Percentiles rank a stretch among this genome's conserved stretches.
Evolutionary conservation across 768 basidiomycete genomes (phyloP).

Genomic region (Coprinopsis strossmayeri): DNA sequence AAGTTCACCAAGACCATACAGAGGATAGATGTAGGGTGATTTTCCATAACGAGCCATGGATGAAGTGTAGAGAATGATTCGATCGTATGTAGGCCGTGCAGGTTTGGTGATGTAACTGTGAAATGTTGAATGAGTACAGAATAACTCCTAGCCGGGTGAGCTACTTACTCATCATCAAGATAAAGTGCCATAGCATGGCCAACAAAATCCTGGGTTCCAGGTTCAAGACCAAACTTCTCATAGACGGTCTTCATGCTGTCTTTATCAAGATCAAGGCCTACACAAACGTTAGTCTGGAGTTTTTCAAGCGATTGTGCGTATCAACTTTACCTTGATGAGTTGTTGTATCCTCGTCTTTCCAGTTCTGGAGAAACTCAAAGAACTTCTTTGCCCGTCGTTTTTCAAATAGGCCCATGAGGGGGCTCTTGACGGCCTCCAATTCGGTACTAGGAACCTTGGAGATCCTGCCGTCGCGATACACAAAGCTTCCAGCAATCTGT

Average conservation of each 20-base stretch:
- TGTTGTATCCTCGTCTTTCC: slow-evolving; percentile 92
- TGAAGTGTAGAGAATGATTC: slow-evolving; percentile 94
- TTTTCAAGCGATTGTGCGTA: not conserved
- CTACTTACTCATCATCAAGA: slow-evolving; percentile 89
- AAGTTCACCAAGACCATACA: slow-evolving; percentile 97
- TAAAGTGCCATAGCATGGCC: slow-evolving; percentile 99
- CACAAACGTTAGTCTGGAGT: not conserved
- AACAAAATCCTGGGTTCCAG: slow-evolving; percentile 98
- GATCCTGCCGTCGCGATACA: slow-evolving; percentile 94
- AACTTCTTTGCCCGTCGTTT: slow-evolving; percentile 98
- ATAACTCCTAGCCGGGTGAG: not conserved
- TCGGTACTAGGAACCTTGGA: slow-evolving; percentile 97
- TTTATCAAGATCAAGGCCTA: slow-evolving; percentile 83
- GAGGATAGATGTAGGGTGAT: slow-evolving; percentile 98
- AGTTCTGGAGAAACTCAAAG: slow-evolving; percentile 93
- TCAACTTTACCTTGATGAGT: slow-evolving; percentile 79
- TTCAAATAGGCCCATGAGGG: slow-evolving; percentile 99
- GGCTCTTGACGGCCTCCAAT: slow-evolving; percentile 91
- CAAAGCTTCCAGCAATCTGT: slow-evolving; percentile 97
- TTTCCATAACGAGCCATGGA: slow-evolving; percentile 99
- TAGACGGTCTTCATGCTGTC: slow-evolving; percentile 94
- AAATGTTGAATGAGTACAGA: slow-evolving; percentile 8
- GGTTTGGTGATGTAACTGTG: slow-evolving; percentile 87
- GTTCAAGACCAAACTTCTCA: slow-evolving; percentile 93
- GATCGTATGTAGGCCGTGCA: slow-evolving; percentile 85